phyloP scores from a whole-genome alignment of 768 basidiomycete genomes.

The Russula earlei region DNA sequence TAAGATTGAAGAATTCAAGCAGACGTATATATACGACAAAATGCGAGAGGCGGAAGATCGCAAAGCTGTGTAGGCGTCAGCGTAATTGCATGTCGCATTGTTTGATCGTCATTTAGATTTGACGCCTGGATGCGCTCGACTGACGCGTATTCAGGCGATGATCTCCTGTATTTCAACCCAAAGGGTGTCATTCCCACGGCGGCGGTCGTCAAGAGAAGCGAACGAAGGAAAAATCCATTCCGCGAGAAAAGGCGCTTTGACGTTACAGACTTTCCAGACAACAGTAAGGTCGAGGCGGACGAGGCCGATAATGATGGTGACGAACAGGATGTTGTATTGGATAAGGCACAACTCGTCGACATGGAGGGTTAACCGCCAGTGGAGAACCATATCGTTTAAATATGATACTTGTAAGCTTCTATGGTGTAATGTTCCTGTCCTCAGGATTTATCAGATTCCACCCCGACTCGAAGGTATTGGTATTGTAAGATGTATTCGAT shows the following conservation, averaged over 20 bases:
- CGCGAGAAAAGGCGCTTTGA: slow-evolving; percentile 62
- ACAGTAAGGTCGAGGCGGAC: slow-evolving; percentile 21
- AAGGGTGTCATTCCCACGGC: slow-evolving; percentile 66
- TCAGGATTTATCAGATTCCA: neutral
- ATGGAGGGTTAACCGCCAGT: slow-evolving; percentile 36
- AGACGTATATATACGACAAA: slow-evolving; percentile 73
- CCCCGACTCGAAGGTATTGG: neutral
- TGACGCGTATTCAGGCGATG: slow-evolving; percentile 67
- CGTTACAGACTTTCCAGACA: slow-evolving; percentile 34
- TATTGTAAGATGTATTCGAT: too few species aligned
- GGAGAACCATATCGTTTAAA: neutral
- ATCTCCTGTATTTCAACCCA: slow-evolving; percentile 69
- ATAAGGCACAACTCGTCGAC: slow-evolving; percentile 32
- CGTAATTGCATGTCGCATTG: neutral
- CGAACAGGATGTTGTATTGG: slow-evolving; percentile 30
- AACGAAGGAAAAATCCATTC: slow-evolving; percentile 51
- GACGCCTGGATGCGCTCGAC: slow-evolving; percentile 76
- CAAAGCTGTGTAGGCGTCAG: slow-evolving; percentile 54
- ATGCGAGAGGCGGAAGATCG: slow-evolving; percentile 81
- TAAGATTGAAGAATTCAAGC: slow-evolving; percentile 73
- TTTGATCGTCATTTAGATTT: slow-evolving; percentile 40
- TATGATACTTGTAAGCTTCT: neutral
- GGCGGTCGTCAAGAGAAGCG: slow-evolving; percentile 56
- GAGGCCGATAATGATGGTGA: slow-evolving; percentile 36
- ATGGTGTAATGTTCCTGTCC: neutral